phyloP scores from a whole-genome alignment of 2,329 filamentous ascomycete species.

The Penicillium vulpinum region DNA sequence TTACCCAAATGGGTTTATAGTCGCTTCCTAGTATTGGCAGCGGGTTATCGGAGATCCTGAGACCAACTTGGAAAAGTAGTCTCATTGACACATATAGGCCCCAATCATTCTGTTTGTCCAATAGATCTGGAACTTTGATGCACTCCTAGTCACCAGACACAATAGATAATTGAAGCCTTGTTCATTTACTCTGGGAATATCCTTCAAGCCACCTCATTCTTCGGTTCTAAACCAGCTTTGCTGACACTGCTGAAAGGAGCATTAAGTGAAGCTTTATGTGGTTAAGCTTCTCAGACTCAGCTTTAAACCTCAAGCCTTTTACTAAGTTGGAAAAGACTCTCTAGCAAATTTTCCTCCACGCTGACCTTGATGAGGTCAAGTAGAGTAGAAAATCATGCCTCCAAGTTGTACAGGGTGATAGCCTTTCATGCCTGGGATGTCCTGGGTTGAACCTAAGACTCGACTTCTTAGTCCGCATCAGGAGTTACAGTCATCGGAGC shows the following conservation, averaged over 20 bases:
- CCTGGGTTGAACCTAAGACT: conserved; percentile 15
- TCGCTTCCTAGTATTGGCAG: neutral
- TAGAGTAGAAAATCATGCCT: neutral
- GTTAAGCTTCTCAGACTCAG: neutral
- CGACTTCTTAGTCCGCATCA: conserved; percentile 20
- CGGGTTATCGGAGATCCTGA: neutral
- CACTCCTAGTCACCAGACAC: conserved; percentile 20
- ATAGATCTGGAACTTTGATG: conserved; percentile 14
- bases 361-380: neutral
- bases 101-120: neutral
- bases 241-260: conserved; percentile 16
- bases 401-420: conserved; percentile 21
- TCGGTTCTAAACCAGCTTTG: conserved; percentile 2
- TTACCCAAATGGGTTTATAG: neutral
- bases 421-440: conserved; percentile 1
- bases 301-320: neutral
- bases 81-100: neutral
- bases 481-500: conserved; percentile 21
- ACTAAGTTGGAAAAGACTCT: neutral
- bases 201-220: conserved; percentile 5
- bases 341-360: neutral
- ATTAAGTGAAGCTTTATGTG: neutral
- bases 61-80: neutral
- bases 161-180: neutral
- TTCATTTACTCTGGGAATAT: conserved; percentile 1